Evolutionary conservation across 1,284 basidiomycete genomes (phyloP).

Genomic region (Trichosporon faecale): DNA sequence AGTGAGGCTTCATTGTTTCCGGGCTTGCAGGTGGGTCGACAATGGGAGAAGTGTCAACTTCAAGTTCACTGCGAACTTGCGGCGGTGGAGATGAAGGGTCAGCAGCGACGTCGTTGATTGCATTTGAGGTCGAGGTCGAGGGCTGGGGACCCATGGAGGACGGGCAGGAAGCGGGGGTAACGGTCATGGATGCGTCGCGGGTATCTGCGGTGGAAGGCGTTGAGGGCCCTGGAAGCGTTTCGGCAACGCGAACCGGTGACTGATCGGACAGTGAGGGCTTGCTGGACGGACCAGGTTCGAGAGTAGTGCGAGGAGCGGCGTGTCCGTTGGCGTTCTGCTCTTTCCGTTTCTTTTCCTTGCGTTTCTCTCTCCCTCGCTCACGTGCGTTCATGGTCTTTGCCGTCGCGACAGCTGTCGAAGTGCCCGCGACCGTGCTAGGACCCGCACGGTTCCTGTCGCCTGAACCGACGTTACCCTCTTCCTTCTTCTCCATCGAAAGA

Average conservation of each 20-base stretch:
- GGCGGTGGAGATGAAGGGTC: background rate
- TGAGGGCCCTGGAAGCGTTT: background rate
- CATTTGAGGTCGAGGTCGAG: background rate
- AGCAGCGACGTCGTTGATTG: background rate
- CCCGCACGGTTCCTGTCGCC: conserved; percentile 18
- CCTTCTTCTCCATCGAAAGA: conserved; percentile 23
- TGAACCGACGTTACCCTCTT: background rate
- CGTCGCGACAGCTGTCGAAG: conserved; percentile 14
- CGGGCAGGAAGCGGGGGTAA: background rate
- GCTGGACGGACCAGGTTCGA: background rate
- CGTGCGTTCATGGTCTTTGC: conserved; percentile 21
- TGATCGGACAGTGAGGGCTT: background rate
- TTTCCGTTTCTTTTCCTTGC: conserved; percentile 32
- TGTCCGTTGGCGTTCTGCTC: conserved; percentile 7
- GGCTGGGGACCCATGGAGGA: background rate
- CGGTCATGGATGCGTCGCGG: background rate
- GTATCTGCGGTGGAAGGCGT: background rate
- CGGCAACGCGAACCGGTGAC: background rate
- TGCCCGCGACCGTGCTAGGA: conserved; percentile 12
- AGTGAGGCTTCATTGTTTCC: background rate
- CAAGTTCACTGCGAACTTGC: background rate
- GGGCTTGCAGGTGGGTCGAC: background rate
- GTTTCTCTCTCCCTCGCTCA: conserved; percentile 37
- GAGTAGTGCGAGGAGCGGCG: background rate
- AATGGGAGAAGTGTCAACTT: background rate